Base-by-base conservation (phyloP, 306 rosid genomes). In the Sechiopsis laciniata region DNA sequence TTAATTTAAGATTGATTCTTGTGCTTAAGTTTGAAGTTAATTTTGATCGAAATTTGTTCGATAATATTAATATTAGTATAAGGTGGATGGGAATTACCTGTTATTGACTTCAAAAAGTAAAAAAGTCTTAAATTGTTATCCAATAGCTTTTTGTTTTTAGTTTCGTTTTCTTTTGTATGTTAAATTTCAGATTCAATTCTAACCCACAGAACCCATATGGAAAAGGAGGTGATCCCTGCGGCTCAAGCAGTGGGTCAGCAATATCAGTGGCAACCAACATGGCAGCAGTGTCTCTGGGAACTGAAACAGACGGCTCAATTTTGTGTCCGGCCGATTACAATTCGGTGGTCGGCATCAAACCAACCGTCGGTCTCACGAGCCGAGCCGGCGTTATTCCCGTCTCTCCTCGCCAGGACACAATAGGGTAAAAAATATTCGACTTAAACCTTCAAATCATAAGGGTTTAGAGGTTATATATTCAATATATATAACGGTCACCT, bases 341-440 rank as follows among this genome's bases (percentile, higher is more conserved):
- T 76, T 90, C 90, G 0, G 91, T 88, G 20, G 96, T 91, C 2
- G 92, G 87, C 10, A 5, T 91, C 75, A 88, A 85, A 79, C 92
- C 92, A 59, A 91, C 92, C 0, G 84, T 88, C 22, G 96, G 91
- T 37, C 95, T 88, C 73, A 87, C 92, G 0, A 88, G 95, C 74
- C 82, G 89, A 3, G 90, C 83, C 0, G 92, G 92, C 6, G 95
- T 88, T 46, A 74, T 87, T 10, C 92, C 85, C 2, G 6, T 88
- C 64, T 74, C 91, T 32, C 84, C 81, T 42, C 83, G 86, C 16
- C 95, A 84, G 66, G 97, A 91, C 78, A 22, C 95, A 7, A 74
- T 85, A 2, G 91, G 97, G 89, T 90, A 74, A 32, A 6, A 7
- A 10, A 58, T 10, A 10, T 4, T 46, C 3, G 13, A 46, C 12